A percentile compares a stretch with the other conserved stretches of the same genome.
phyloP scores from a whole-genome alignment of 1,284 basidiomycete species.

The Athelia sp. region DNA sequence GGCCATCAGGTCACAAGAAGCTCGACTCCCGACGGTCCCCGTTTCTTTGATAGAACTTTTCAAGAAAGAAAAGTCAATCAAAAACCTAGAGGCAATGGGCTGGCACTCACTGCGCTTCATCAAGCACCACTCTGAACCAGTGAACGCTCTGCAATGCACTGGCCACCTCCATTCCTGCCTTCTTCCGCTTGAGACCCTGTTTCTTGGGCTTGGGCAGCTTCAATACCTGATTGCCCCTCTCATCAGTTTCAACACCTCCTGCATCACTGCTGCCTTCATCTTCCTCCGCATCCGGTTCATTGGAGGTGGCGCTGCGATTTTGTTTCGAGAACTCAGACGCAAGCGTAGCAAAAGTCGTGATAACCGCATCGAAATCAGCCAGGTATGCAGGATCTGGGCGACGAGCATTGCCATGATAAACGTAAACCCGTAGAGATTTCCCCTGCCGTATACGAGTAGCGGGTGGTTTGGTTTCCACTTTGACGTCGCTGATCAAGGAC shows the following conservation, averaged over 20 bases:
- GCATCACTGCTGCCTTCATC: slow-evolving; percentile 69
- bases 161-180: slow-evolving; percentile 59
- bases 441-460: slow-evolving; percentile 40
- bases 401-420: slow-evolving; percentile 94
- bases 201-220: slow-evolving; percentile 57
- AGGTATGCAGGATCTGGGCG: slow-evolving; percentile 80
- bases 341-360: slow-evolving; percentile 95
- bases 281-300: slow-evolving; percentile 63
- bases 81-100: too few species aligned
- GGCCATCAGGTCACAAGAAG: slow-evolving; percentile 92
- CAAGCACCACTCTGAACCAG: slow-evolving; percentile 97
- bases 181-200: slow-evolving; percentile 62
- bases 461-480: slow-evolving; percentile 31
- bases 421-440: slow-evolving; percentile 75
- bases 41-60: slow-evolving; percentile 94
- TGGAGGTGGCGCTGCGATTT: slow-evolving; percentile 50
- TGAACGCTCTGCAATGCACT: slow-evolving; percentile 94
- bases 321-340: slow-evolving; percentile 96
- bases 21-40: slow-evolving; percentile 88
- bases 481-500: slow-evolving; percentile 16
- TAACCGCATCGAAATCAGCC: slow-evolving; percentile 93
- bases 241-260: slow-evolving; percentile 63
- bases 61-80: slow-evolving; percentile 7
- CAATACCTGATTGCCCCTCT: slow-evolving; percentile 57
- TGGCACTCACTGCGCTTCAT: slow-evolving; percentile 98